Base-by-base conservation (phyloP, 805 yeast genomes). In the Metschnikowia chrysomelidarum region DNA sequence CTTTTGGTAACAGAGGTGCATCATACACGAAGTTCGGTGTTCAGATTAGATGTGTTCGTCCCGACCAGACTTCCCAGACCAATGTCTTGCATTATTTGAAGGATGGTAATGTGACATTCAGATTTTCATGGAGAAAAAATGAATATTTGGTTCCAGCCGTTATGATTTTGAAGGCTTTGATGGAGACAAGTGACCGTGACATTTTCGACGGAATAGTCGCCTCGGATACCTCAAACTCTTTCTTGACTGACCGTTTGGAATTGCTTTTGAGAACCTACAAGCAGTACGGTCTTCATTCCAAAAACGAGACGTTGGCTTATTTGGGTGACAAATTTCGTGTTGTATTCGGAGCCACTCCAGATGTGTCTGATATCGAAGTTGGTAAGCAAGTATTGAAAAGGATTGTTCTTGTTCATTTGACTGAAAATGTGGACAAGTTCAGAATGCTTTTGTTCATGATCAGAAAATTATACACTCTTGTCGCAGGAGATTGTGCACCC, bases 171-270 rank as follows among this genome's bases (percentile, higher is more conserved):
- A 89, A 88, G 62, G 97, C 98, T 0, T 70, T 93, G 44, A 69
- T 80, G 17, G 96, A 89, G 58, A 83, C 96, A 19, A 89, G 80
- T 57, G 98, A 93, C 62, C 79, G 95, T 60, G 97, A 88, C 56
- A 87, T 93, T 46, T 93, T 93, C 58, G 96, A 93, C 62, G 96
- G 96, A 35, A 86, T 93, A 42, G 88, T 89, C 18, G 98, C 98
- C 53, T 67, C 87, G 7, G 98, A 91, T 59, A 67, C 78, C 33
- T 68, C 76, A 34, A 87, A 93, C 65, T 87, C 97, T 17, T 93
- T 93, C 74, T 76, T 93, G 61, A 93, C 98, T 20, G 98, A 93
- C 77, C 95, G 98, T 76, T 75, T 93, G 63, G 98, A 93, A 69
- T 73, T 93, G 57, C 69, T 93, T 59, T 71, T 93, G 57, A 80